These are phyloP conservation scores for Pichia sp. DNA, from an alignment of 1,139 yeast species.

Conservation along the genomic window DNA sequence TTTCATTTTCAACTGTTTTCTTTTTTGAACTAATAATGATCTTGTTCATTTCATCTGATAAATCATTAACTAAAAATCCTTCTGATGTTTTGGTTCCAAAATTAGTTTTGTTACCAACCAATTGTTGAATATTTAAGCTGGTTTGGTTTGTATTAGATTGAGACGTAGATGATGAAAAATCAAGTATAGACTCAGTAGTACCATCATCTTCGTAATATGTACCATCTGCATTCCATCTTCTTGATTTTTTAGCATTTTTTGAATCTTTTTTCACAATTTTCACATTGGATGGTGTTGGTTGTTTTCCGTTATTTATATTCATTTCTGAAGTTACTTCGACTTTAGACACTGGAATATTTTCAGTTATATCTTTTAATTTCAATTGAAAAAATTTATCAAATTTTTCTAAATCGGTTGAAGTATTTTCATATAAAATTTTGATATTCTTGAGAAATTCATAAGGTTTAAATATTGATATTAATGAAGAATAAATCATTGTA, in stretches of 20 bases:
- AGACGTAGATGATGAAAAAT: constrained; percentile 35
- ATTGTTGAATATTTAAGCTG: constrained; percentile 25
- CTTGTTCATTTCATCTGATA: constrained; percentile 40
- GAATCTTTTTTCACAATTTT: constrained; percentile 11
- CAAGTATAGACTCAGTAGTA: constrained; percentile 32
- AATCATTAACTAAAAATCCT: constrained; percentile 48
- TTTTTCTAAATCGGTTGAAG: constrained; percentile 18
- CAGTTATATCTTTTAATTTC: constrained; percentile 18
- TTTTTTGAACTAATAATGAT: constrained; percentile 28
- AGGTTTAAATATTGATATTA: constrained; percentile 29
- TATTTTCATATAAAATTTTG: constrained; percentile 23
- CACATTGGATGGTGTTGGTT: neutral
- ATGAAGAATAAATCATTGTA: constrained; percentile 30
- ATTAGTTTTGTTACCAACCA: constrained; percentile 33
- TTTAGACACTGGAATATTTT: constrained; percentile 5
- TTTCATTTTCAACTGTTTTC: constrained; percentile 16
- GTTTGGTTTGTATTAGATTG: constrained; percentile 10
- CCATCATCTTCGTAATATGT: constrained; percentile 33
- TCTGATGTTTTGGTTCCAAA: constrained; percentile 42
- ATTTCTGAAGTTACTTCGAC: neutral
- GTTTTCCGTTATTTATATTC: neutral
- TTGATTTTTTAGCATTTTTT: constrained; percentile 30
- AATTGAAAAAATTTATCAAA: constrained; percentile 26
- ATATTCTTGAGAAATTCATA: constrained; percentile 31
- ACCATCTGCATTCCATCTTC: constrained; percentile 49